Base-by-base conservation (phyloP, 768 basidiomycete genomes). In the Agaricus blazei region DNA sequence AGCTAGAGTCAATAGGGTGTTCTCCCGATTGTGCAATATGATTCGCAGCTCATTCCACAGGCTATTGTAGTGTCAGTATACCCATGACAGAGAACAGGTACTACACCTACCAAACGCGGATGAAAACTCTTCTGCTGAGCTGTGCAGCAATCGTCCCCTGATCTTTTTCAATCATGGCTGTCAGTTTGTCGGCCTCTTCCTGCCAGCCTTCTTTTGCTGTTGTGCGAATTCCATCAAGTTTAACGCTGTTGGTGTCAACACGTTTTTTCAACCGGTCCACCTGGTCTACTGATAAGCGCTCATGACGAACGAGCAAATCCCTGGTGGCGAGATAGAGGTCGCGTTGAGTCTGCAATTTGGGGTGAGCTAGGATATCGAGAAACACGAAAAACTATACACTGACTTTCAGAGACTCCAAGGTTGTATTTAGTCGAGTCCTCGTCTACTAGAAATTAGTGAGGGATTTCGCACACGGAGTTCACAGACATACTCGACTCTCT, bases 1-100 rank as follows among this genome's bases (percentile, higher is more conserved):
- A 2, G 87, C 74, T 58, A 86, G 76, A 0, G 88, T 88, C 27
- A 95, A 70, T 36, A 95, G 77, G 0, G 88, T 79, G 61, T 93
- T 91, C 72, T 97, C 94, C 52, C 88, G 78, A 60, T 95, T 93
- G 68, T 97, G 93, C 44, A 96, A 73, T 37, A 98, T 87, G 15
- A 93, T 90, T 24, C 91, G 84, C n/a, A 96, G 76, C 68, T 98
- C 94, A 63, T 96, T 90, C 93, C 94, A 98, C 81, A 97, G 82
- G 60, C 94, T 93, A 61, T 29, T 34, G 52, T 7, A 34, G 34
- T 11, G 15, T 52, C 6, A 48, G 15, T 7, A 29, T 37, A 44
- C 36, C 52, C 59, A 2, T 57, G 36, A 62, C 41, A 49, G 53
- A 19, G 37, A 29, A 46, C 54, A 42, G 41, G 26, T 51, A 43